These are phyloP conservation scores for Nicotiana paniculata DNA, from an alignment of 257 asterid genomes.

Conservation along the genomic window DNA sequence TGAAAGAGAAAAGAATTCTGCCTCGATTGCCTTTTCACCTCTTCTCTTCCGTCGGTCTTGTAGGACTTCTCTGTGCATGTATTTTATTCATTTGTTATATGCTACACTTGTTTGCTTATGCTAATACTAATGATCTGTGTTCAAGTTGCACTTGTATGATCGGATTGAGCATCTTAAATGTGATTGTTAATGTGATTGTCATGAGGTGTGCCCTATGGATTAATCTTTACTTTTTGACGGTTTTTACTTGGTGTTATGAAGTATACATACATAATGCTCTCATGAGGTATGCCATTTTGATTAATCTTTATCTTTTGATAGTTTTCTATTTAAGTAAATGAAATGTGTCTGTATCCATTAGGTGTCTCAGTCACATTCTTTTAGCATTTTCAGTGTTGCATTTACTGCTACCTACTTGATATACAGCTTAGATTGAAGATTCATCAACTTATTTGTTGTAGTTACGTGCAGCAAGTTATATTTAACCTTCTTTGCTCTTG, in stretches of 20 bases:
- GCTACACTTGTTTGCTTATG: neutral
- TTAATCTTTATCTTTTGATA: neutral
- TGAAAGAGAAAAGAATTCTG: too few relatives aligned
- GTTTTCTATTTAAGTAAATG: neutral
- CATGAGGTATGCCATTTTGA: slow-evolving; percentile 2
- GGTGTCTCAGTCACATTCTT: neutral
- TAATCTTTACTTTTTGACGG: neutral
- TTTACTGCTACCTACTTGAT: neutral
- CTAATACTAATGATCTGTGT: neutral
- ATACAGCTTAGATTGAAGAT: neutral
- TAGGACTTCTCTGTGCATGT: slow-evolving; percentile 6
- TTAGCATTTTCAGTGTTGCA: slow-evolving; percentile 2
- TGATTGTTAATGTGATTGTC: neutral
- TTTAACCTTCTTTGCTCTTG: neutral
- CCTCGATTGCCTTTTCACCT: too few relatives aligned
- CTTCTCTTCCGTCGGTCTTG: too few relatives aligned
- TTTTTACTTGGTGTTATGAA: neutral
- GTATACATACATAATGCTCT: too few relatives aligned
- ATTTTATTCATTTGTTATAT: neutral
- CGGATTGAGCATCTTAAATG: neutral
- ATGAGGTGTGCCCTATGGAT: neutral
- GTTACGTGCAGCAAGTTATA: neutral
- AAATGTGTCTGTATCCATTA: neutral
- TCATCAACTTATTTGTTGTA: neutral
- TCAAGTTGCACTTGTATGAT: neutral